Conservation (phyloP, 192 early-diverging fungal genomes). For the Thamnidium elegans region DNA sequence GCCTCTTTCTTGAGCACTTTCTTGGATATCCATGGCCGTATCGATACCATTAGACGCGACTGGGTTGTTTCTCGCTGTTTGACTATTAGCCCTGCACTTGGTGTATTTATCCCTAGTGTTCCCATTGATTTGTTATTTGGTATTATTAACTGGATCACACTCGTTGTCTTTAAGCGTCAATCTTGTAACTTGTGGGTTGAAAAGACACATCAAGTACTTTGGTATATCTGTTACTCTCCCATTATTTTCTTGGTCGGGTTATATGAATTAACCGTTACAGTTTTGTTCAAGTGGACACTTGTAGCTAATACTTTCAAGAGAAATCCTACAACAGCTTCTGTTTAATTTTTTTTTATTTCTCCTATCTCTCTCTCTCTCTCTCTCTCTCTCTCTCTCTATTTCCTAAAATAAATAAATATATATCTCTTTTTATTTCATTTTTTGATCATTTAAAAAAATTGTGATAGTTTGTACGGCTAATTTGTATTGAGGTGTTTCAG, state of each 20-base stretch:
- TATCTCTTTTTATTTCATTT: no score
- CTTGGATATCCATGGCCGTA: not conserved
- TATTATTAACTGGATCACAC: not conserved
- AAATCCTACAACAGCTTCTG: no score
- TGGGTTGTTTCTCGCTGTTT: conserved; percentile 5
- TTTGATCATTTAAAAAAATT: no score
- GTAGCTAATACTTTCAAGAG: no score
- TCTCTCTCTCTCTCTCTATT: no score
- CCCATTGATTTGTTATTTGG: conserved; percentile 19
- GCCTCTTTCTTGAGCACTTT: conserved; percentile 32
- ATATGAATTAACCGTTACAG: not conserved
- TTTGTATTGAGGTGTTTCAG: no score
- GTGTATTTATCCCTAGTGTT: conserved; percentile 9
- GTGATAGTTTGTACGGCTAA: no score
- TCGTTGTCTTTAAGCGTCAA: conserved; percentile 1
- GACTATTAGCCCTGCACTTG: not conserved
- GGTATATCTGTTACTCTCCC: conserved; percentile 27
- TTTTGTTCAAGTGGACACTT: not conserved
- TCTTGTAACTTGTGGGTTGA: conserved; percentile 4
- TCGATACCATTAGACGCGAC: not conserved
- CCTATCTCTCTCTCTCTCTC: no score
- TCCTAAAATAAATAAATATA: no score
- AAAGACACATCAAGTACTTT: conserved; percentile 16
- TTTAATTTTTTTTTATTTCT: no score
- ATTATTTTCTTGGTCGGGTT: conserved; percentile 18